Percentiles rank a stretch among this genome's conserved stretches.
phyloP scores from a whole-genome alignment of 257 asterid species.

The Thymus quinquecostatus region DNA sequence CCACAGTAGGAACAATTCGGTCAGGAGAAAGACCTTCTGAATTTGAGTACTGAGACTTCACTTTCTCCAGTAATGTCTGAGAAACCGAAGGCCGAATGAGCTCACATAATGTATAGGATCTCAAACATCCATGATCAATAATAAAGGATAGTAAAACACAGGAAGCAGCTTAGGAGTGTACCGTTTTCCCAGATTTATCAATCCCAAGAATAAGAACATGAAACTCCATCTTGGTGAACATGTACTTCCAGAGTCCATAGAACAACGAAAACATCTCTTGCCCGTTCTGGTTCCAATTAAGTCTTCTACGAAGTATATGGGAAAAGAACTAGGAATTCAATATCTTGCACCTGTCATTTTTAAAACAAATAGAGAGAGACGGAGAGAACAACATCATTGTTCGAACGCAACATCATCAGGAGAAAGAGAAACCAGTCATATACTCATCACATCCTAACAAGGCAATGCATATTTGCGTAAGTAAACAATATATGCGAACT shows the following conservation, averaged over 20 bases:
- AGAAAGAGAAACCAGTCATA: not conserved
- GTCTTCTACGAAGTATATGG: conserved; percentile 27
- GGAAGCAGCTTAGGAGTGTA: conserved; percentile 39
- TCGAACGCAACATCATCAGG: not conserved
- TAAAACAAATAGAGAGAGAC: not conserved
- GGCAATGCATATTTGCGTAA: not conserved
- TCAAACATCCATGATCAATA: not conserved
- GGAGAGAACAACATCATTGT: not conserved
- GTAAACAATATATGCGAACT: not conserved
- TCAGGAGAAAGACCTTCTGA: conserved; percentile 91
- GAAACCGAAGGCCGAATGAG: conserved; percentile 33
- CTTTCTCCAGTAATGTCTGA: conserved; percentile 86
- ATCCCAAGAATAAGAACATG: conserved; percentile 97
- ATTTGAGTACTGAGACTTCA: conserved; percentile 80
- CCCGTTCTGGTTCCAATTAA: conserved; percentile 25
- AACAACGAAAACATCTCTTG: conserved; percentile 84
- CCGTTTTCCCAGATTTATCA: conserved; percentile 95
- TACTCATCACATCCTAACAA: not conserved
- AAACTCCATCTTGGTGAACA: conserved; percentile 85
- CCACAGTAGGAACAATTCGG: conserved; percentile 93
- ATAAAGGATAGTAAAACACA: conserved; percentile 4
- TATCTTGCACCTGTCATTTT: conserved; percentile 10
- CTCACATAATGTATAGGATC: conserved; percentile 6
- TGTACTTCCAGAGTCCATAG: conserved; percentile 83
- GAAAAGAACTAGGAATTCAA: conserved; percentile 27